Evolutionary conservation across 305 asterid species (phyloP).

Genomic region (Solanum hybrid): DNA sequence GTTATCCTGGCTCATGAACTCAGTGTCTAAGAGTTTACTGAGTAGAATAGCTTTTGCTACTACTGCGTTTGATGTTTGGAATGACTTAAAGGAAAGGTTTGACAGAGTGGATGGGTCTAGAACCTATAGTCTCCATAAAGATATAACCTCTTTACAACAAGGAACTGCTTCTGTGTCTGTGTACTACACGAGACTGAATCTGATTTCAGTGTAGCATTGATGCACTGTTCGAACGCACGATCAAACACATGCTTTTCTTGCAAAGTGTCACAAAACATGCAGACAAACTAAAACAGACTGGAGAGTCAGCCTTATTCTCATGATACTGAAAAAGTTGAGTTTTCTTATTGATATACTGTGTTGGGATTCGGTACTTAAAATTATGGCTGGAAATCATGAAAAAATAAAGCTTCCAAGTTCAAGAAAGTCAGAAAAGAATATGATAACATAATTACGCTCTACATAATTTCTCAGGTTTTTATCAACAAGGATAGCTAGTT

Average conservation of each 20-base stretch:
- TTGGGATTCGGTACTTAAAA: neutral
- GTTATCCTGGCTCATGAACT: too few relatives aligned
- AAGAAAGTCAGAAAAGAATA: neutral
- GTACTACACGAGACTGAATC: too few relatives aligned
- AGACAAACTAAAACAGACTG: constrained; percentile 76
- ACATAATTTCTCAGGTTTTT: neutral
- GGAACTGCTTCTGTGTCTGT: too few relatives aligned
- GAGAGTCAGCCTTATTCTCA: constrained; percentile 34
- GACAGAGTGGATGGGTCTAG: too few relatives aligned
- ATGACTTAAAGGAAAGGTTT: too few relatives aligned
- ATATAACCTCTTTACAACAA: too few relatives aligned
- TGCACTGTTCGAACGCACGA: constrained; percentile 86
- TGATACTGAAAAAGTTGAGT: neutral
- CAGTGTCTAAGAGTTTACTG: too few relatives aligned
- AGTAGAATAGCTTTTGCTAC: too few relatives aligned
- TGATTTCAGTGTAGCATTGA: constrained; percentile 89
- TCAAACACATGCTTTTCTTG: constrained; percentile 94
- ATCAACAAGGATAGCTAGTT: neutral
- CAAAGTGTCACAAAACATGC: constrained; percentile 91
- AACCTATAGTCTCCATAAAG: too few relatives aligned
- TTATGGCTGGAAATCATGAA: neutral
- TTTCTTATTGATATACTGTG: neutral
- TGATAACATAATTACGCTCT: neutral
- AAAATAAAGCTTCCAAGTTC: neutral
- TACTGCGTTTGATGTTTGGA: too few relatives aligned